A percentile compares a stretch with the other conserved stretches of the same genome.
Evolutionary conservation across 169 alveolate genomes (phyloP).

Genomic region (Plasmodium adleri): DNA sequence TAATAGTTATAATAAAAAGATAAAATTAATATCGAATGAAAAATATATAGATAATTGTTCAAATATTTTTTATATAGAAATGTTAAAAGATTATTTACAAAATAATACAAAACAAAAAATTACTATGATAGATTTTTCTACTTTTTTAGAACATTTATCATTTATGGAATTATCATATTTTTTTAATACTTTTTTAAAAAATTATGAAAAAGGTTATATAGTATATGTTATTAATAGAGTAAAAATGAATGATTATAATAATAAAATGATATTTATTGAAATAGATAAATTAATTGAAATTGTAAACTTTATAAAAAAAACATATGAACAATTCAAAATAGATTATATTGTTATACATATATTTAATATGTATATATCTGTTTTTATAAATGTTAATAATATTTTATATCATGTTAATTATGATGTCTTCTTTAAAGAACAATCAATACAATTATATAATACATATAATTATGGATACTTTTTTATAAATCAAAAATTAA

Average conservation of each 20-base stretch:
- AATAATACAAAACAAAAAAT: constrained; percentile 19
- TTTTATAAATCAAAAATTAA: constrained; percentile 56
- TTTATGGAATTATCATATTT: constrained; percentile 49
- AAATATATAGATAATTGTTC: constrained; percentile 58
- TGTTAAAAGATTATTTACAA: constrained; percentile 44
- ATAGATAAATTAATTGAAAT: constrained; percentile 14
- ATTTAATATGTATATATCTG: constrained; percentile 51
- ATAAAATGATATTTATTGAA: constrained; percentile 56
- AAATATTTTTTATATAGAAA: constrained; percentile 37
- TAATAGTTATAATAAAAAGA: constrained; percentile 24
- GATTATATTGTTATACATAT: constrained; percentile 51
- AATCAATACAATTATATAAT: constrained; percentile 16
- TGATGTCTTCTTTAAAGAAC: constrained; percentile 13
- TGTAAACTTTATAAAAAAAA: constrained; percentile 26
- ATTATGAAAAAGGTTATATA: constrained; percentile 29
- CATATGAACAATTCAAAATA: constrained; percentile 30
- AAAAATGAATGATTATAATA: constrained; percentile 22
- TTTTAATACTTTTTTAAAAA: constrained; percentile 46
- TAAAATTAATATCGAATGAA: constrained; percentile 52
- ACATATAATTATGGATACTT: constrained; percentile 62
- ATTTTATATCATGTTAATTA: constrained; percentile 49
- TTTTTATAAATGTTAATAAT: constrained; percentile 38
- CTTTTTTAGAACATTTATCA: constrained; percentile 15
- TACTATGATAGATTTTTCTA: constrained; percentile 51
- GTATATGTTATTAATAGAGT: constrained; percentile 56